Evolutionary conservation across 2,329 filamentous ascomycete species (phyloP).

Genomic region (Alternaria metachromatica): DNA sequence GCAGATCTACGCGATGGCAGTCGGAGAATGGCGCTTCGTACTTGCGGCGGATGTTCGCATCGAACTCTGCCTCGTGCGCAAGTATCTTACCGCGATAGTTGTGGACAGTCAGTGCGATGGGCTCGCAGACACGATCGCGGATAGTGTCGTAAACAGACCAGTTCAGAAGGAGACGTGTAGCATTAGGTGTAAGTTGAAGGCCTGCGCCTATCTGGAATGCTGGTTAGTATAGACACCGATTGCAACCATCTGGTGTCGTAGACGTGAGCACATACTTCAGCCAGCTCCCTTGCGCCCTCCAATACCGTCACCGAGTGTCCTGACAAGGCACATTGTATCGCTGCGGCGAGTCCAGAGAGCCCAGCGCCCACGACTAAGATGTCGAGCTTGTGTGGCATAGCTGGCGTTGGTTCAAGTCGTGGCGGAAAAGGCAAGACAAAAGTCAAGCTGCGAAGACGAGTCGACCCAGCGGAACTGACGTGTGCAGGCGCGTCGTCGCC

Average conservation of each 20-base stretch:
- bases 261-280: constrained; percentile 45
- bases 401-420: neutral
- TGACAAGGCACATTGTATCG: constrained; percentile 51
- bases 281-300: constrained; percentile 51
- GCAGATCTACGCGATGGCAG: constrained; percentile 68
- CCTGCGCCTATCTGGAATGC: constrained; percentile 43
- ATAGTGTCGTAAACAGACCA: constrained; percentile 59
- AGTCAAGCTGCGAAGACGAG: neutral
- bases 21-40: constrained; percentile 66
- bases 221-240: neutral
- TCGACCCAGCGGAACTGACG: neutral
- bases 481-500: neutral
- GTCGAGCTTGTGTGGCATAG: constrained; percentile 19
- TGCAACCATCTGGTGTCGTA: neutral
- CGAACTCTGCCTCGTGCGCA: constrained; percentile 60
- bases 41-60: constrained; percentile 59
- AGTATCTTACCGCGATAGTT: constrained; percentile 60
- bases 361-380: constrained; percentile 49
- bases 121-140: constrained; percentile 48
- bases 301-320: constrained; percentile 52
- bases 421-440: neutral
- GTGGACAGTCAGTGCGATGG: constrained; percentile 59
- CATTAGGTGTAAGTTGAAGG: constrained; percentile 47
- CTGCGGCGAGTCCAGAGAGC: constrained; percentile 53
- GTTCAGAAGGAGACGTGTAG: constrained; percentile 57